Percentiles rank a stretch among this genome's conserved stretches.
These are phyloP conservation scores for Rehmannia glutinosa DNA, from an alignment of 257 asterid species.

Conservation along the genomic window DNA sequence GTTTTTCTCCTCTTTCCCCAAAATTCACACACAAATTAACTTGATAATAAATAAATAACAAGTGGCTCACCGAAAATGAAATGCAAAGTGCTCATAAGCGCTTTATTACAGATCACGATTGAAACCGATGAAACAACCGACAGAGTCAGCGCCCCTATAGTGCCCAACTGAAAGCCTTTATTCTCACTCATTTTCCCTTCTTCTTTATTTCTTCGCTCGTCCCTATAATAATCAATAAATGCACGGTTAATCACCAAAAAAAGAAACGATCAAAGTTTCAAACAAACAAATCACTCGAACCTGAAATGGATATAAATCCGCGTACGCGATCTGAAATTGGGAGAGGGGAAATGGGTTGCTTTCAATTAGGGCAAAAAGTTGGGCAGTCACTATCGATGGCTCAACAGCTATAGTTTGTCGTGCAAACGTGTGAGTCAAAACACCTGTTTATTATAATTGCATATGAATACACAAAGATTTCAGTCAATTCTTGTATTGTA, in stretches of 20 bases:
- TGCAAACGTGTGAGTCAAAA: conserved; percentile 12
- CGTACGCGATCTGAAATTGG: conserved; percentile 27
- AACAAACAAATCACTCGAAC: not conserved
- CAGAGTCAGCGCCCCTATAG: conserved; percentile 69
- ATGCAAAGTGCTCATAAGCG: too few relatives aligned
- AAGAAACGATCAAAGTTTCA: conserved; percentile 6
- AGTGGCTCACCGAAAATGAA: too few relatives aligned
- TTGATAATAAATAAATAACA: not conserved
- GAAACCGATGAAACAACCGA: conserved; percentile 17
- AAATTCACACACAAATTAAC: too few relatives aligned
- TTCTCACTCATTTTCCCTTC: conserved; percentile 51
- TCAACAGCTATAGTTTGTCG: conserved; percentile 30
- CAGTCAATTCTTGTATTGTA: not conserved
- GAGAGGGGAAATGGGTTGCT: not conserved
- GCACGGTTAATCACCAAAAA: conserved; percentile 14
- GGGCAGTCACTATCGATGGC: conserved; percentile 26
- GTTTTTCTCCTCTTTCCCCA: too few relatives aligned
- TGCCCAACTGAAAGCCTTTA: conserved; percentile 67
- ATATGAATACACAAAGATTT: not conserved
- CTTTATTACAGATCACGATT: too few relatives aligned
- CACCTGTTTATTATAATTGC: conserved; percentile 5
- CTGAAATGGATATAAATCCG: conserved; percentile 4
- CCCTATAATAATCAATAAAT: conserved; percentile 17
- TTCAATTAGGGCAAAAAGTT: conserved; percentile 32
- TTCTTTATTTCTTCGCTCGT: not conserved